Evolutionary conservation across 768 basidiomycete species (phyloP).

Genomic region (Serendipita vermifera): DNA sequence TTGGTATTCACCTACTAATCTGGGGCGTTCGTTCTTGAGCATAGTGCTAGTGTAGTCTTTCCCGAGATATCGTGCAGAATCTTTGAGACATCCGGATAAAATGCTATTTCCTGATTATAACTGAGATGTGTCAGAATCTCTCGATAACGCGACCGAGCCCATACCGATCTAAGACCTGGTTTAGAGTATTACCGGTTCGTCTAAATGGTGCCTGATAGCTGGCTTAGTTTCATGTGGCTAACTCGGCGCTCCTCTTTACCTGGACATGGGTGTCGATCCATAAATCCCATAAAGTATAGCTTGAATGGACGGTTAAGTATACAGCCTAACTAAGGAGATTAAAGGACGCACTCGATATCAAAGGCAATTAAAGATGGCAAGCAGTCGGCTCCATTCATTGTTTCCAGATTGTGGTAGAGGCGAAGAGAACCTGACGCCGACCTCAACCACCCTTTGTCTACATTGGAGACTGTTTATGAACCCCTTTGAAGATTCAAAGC

Average conservation of each 20-base stretch:
- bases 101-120: conserved; percentile 42
- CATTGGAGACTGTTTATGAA: no score
- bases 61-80: conserved; percentile 49
- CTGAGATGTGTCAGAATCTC: conserved; percentile 23
- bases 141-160: neutral
- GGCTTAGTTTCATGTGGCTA: neutral
- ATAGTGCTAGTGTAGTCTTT: conserved; percentile 49
- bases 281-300: conserved; percentile 76
- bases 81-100: conserved; percentile 64
- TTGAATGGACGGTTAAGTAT: conserved; percentile 20
- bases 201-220: neutral
- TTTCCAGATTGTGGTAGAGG: no score
- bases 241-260: no score
- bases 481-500: no score
- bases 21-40: conserved; percentile 58
- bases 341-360: conserved; percentile 60
- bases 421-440: no score
- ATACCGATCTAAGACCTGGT: conserved; percentile 24
- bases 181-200: conserved; percentile 23
- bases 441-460: no score
- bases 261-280: conserved; percentile 75
- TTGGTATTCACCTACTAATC: conserved; percentile 39
- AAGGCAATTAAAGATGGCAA: conserved; percentile 61
- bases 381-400: conserved; percentile 12
- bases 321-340: neutral